Percentiles rank a stretch among this genome's conserved stretches.
These are phyloP conservation scores for Prunus armeniaca DNA, from an alignment of 306 rosid genomes.

Conservation along the genomic window DNA sequence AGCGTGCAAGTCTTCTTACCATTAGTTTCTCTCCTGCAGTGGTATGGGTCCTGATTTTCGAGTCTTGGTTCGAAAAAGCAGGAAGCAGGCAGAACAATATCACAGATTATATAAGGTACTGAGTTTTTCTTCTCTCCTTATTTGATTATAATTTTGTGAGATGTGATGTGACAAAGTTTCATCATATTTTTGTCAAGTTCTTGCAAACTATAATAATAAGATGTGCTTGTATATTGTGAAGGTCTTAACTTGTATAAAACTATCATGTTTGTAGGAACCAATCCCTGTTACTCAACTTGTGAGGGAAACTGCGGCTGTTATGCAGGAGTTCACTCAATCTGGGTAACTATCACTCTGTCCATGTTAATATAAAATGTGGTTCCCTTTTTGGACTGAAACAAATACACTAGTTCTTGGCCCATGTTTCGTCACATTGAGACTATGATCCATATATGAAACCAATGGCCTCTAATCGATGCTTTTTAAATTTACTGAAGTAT, in stretches of 20 bases:
- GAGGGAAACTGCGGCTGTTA: slow-evolving; percentile 93
- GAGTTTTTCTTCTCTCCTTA: neutral
- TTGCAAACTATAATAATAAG: neutral
- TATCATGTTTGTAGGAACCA: slow-evolving; percentile 58
- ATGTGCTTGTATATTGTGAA: neutral
- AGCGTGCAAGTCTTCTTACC: neutral
- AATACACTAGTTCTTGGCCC: neutral
- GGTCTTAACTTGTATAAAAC: neutral
- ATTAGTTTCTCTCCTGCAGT: slow-evolving; percentile 35
- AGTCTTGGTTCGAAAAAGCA: slow-evolving; percentile 90
- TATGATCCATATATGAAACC: neutral
- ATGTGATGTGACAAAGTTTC: neutral
- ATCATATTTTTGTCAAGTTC: neutral
- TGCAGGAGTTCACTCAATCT: slow-evolving; percentile 98
- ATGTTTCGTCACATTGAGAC: neutral
- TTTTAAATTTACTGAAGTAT: slow-evolving; percentile 17
- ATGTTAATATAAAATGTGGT: neutral
- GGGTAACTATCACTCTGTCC: slow-evolving; percentile 53
- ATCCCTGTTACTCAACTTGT: slow-evolving; percentile 97
- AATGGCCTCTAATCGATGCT: neutral
- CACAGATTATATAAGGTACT: slow-evolving; percentile 80
- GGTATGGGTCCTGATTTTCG: slow-evolving; percentile 99
- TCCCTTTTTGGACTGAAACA: neutral
- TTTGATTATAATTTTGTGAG: slow-evolving; percentile 7
- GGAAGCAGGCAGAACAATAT: slow-evolving; percentile 96